Conservation (phyloP, 192 early-diverging fungal genomes). For the Spizellomyces sp. region DNA sequence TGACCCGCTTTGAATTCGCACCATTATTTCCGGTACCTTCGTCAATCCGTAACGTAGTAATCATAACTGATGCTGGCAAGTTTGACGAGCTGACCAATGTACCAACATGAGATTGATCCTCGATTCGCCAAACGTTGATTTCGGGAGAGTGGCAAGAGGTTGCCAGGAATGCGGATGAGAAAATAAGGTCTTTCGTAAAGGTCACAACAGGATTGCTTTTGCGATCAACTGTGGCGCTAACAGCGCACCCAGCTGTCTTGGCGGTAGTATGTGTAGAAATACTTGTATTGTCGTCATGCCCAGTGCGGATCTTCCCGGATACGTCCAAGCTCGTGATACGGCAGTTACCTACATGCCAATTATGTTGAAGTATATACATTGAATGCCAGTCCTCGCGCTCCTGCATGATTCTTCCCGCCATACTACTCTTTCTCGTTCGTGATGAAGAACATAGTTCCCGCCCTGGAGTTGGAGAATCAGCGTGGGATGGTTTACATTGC, state of each 20-base stretch:
- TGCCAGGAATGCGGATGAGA: neutral
- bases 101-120: constrained; percentile 1
- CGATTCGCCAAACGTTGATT: constrained; percentile 9
- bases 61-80: neutral
- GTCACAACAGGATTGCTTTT: constrained; percentile 36
- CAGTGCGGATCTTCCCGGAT: neutral
- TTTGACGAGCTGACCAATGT: neutral
- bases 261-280: too few relatives aligned
- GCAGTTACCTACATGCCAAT: constrained; percentile 53
- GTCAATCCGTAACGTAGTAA: neutral
- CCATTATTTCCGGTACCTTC: too few relatives aligned
- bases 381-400: constrained; percentile 38
- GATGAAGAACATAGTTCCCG: neutral
- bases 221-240: neutral
- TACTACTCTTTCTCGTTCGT: neutral
- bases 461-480: neutral
- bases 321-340: neutral
- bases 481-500: neutral
- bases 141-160: neutral
- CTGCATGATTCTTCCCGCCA: constrained; percentile 14
- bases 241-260: too few relatives aligned
- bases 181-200: constrained; percentile 39
- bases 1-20: neutral
- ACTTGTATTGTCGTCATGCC: neutral
- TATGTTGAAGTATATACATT: constrained; percentile 52